phyloP scores from a whole-genome alignment of 208 protist genomes.

The Angomonas deanei region DNA sequence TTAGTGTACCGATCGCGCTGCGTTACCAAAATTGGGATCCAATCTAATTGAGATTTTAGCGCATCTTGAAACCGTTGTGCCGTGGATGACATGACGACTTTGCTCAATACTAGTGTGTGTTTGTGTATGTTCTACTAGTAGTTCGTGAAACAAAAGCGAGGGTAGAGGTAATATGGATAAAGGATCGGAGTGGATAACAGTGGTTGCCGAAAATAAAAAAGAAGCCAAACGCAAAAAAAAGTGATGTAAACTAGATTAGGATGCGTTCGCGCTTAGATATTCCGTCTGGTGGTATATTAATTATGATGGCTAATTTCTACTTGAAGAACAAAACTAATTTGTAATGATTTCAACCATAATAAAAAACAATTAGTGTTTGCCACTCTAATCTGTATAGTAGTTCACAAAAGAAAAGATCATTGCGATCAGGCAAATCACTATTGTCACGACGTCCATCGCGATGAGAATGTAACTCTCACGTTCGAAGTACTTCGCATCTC shows the following conservation, averaged over 20 bases:
- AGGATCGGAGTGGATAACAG: too few species aligned
- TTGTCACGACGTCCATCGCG: constrained; percentile 41
- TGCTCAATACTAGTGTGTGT: not conserved
- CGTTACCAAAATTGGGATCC: constrained; percentile 51
- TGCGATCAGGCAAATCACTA: constrained; percentile 44
- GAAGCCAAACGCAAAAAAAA: too few species aligned
- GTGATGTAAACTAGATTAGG: too few species aligned
- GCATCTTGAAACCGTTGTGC: constrained; percentile 27
- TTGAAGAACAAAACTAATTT: not conserved
- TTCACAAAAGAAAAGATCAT: constrained; percentile 70
- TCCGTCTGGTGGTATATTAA: not conserved
- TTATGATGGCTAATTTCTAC: not conserved
- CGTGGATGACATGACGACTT: constrained; percentile 12
- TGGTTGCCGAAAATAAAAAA: too few species aligned
- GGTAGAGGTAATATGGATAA: too few species aligned
- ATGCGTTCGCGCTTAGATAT: too few species aligned
- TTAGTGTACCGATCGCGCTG: constrained; percentile 29
- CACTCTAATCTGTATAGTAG: constrained; percentile 24
- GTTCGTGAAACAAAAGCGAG: too few species aligned
- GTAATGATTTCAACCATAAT: not conserved
- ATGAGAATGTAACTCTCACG: constrained; percentile 57
- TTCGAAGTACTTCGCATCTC: constrained; percentile 57
- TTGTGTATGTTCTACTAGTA: not conserved
- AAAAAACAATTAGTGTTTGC: not conserved
- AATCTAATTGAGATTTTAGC: constrained; percentile 57